Evolutionary conservation across 2,329 filamentous ascomycete species (phyloP).

Genomic region (Talaromyces sp.): DNA sequence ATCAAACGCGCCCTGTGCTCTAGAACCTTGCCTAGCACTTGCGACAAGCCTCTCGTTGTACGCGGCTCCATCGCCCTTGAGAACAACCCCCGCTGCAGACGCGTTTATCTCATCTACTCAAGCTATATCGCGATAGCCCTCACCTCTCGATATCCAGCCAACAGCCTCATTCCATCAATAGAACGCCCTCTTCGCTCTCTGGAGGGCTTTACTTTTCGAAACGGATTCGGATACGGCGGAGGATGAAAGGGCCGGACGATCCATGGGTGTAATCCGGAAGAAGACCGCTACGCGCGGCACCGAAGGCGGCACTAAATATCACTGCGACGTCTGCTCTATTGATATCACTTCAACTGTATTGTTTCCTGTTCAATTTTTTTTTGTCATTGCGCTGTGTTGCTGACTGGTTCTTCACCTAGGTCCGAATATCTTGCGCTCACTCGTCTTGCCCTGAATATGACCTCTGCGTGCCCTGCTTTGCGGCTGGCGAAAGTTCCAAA

Average conservation of each 20-base stretch:
- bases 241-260: conserved; percentile 34
- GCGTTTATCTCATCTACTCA: neutral
- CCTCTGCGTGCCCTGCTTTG: conserved; percentile 92
- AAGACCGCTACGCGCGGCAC: conserved; percentile 82
- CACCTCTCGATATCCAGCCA: neutral
- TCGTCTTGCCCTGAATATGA: conserved; percentile 86
- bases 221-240: conserved; percentile 30
- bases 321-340: conserved; percentile 93
- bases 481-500: conserved; percentile 71
- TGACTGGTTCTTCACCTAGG: conserved; percentile 47
- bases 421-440: conserved; percentile 89
- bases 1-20: neutral
- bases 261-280: conserved; percentile 93
- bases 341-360: conserved; percentile 92
- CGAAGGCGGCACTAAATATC: conserved; percentile 88
- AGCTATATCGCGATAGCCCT: neutral
- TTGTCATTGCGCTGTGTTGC: neutral
- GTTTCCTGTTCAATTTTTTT: neutral
- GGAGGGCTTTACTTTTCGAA: conserved; percentile 24
- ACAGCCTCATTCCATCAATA: neutral
- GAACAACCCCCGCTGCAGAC: neutral
- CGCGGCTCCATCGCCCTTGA: neutral
- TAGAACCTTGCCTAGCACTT: neutral
- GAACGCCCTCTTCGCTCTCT: conserved; percentile 21
- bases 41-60: neutral